Conservation (phyloP, 768 basidiomycete species). For the Sarcomyxa edulis region DNA sequence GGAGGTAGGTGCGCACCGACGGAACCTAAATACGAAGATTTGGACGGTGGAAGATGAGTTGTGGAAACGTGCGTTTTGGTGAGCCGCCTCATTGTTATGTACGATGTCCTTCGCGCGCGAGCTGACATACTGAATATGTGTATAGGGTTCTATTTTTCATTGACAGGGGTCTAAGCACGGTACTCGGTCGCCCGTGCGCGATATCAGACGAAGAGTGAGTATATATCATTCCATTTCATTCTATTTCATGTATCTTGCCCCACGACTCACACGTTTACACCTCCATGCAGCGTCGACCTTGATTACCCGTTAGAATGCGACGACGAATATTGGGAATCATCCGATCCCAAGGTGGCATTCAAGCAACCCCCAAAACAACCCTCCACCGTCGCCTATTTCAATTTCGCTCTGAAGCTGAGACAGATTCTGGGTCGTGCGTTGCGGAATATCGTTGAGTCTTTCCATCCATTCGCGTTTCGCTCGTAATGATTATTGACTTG, state of each 20-base stretch:
- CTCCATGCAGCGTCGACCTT: constrained; percentile 71
- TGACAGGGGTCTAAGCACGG: constrained; percentile 50
- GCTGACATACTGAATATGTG: neutral
- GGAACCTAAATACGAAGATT: constrained; percentile 22
- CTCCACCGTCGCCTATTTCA: constrained; percentile 47
- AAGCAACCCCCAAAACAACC: constrained; percentile 62
- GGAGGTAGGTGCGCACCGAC: constrained; percentile 52
- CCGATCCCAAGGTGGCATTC: constrained; percentile 46
- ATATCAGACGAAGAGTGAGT: constrained; percentile 66
- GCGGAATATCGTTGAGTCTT: constrained; percentile 53
- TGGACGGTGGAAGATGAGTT: constrained; percentile 47
- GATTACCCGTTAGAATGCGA: constrained; percentile 82
- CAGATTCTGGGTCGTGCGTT: constrained; percentile 59
- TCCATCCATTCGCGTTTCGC: constrained; percentile 35
- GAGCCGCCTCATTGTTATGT: constrained; percentile 18
- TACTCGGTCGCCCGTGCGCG: constrained; percentile 51
- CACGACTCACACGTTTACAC: no score
- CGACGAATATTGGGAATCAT: constrained; percentile 69
- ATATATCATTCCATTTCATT: neutral
- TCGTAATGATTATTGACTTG: no score
- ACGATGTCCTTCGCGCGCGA: no score
- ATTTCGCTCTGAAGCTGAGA: constrained; percentile 47
- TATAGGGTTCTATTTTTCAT: no score
- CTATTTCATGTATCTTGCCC: constrained; percentile 8
- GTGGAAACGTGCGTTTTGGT: no score